Evolutionary conservation across 2,329 filamentous ascomycete genomes (phyloP), one percentile per base, ranked within the genome.

Genomic region (Trichophaea hybrida): DNA sequence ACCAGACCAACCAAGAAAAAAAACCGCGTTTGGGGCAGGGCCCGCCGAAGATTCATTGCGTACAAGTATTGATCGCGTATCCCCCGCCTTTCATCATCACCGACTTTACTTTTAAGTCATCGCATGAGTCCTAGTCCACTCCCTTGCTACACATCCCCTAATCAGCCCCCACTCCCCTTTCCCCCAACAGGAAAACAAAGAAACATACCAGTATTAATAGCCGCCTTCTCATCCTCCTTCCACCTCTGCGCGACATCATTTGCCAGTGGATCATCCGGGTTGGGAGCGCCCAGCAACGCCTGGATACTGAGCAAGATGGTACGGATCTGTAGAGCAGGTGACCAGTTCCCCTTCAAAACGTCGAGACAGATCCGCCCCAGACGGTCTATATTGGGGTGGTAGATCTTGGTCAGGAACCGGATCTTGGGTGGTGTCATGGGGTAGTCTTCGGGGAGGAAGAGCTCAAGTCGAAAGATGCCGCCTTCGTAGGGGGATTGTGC

Each of bases 391-490:
- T 98, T 98, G 56, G 93, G 93, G 73, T 98, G 94, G 75, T 97
- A 98, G 73, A 98, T 97, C 76, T 95, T 96, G 69, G 94, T 98
- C 55, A 98, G 78, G 75, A 98, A 98, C 58, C 93, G 87, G 71
- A 98, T 96, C 78, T 96, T 96, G 50, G 93, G 93, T 57, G 93
- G 91, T 37, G 89, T 95, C 93, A 98, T 98, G 46, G 93, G 93
- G 73, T 98, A 98, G 76, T 98, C 93, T 70, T 98, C 93, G 49
- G 94, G 94, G 31, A 98, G 80, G 73, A 98, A 98, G 17, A 98
- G 82, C 74, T 98, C 93, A 63, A 97, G 85, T 74, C 94, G 91
- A 78, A 98, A 98, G 65, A 95, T 80, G 53, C 94, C 93, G 64
- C 80, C 82, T 82, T 69, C 54, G 17, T 67, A 66, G 8, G 63